Conservation (phyloP, 176 grass and related monocot species). For the Oryza meridionalis region DNA sequence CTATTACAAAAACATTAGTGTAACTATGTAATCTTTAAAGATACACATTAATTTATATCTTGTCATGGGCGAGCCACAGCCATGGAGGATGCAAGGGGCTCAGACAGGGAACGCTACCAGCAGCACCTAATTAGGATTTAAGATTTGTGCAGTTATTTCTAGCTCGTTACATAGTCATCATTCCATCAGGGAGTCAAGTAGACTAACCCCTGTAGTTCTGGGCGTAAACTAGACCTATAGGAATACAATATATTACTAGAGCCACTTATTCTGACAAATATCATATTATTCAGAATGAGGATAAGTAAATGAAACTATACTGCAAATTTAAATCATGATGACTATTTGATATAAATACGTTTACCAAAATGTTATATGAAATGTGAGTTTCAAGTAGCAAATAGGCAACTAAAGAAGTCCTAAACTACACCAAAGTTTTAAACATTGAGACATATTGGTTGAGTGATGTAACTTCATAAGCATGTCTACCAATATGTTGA, state of each 20-base stretch:
- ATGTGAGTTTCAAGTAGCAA: background rate
- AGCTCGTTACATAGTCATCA: background rate
- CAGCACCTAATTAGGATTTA: background rate
- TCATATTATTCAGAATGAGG: background rate
- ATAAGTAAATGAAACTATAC: background rate
- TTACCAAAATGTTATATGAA: background rate
- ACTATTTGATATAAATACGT: background rate
- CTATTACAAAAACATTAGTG: conserved; percentile 8
- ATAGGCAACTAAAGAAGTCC: background rate
- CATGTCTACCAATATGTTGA: conserved; percentile 7
- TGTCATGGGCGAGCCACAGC: background rate
- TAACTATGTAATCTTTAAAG: background rate
- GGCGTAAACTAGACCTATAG: background rate
- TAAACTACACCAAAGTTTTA: background rate
- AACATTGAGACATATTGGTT: background rate
- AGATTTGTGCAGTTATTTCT: background rate
- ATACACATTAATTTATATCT: background rate
- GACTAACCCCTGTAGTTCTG: background rate
- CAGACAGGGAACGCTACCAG: background rate
- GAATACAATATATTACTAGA: background rate
- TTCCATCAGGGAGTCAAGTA: background rate
- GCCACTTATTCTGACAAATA: background rate
- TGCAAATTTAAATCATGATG: background rate
- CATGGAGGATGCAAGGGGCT: background rate
- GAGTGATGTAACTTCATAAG: conserved; percentile 11